Conservation (phyloP, 106 monocot genomes). For the Acanthochlamys bracteata region DNA sequence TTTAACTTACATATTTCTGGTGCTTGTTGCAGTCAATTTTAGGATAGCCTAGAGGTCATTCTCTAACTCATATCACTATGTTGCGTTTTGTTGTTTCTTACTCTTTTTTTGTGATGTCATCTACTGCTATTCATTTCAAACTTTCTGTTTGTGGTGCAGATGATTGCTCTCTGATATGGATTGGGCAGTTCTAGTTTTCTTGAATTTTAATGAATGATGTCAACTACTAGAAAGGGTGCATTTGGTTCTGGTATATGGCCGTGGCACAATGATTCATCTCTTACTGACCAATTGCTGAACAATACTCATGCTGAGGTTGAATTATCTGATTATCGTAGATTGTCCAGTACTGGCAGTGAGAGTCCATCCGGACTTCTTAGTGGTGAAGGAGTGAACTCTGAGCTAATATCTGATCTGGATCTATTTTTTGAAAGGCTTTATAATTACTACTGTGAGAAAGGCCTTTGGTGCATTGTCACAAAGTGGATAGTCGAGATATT, state of each 20-base stretch:
- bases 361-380: slow-evolving; percentile 81
- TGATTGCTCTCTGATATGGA: slow-evolving; percentile 51
- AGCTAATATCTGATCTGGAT: slow-evolving; percentile 88
- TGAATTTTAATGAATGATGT: slow-evolving; percentile 57
- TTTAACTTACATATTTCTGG: no score
- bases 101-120: no score
- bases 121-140: no score
- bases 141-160: slow-evolving; percentile 27
- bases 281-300: slow-evolving; percentile 47
- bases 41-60: no score
- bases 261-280: slow-evolving; percentile 38
- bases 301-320: slow-evolving; percentile 61
- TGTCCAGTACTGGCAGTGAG: slow-evolving; percentile 50
- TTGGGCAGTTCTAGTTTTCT: slow-evolving; percentile 17
- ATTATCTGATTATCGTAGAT: slow-evolving; percentile 71
- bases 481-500: slow-evolving; percentile 91
- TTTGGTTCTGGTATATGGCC: slow-evolving; percentile 49
- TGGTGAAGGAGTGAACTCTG: slow-evolving; percentile 50
- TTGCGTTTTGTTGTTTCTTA: no score
- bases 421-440: slow-evolving; percentile 85
- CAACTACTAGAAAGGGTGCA: slow-evolving; percentile 34
- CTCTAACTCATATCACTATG: no score
- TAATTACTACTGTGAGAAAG: slow-evolving; percentile 82
- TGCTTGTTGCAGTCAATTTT: no score
- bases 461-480: slow-evolving; percentile 71